Conservation (phyloP, 2,329 filamentous ascomycete genomes). For the Dothistroma pini region DNA sequence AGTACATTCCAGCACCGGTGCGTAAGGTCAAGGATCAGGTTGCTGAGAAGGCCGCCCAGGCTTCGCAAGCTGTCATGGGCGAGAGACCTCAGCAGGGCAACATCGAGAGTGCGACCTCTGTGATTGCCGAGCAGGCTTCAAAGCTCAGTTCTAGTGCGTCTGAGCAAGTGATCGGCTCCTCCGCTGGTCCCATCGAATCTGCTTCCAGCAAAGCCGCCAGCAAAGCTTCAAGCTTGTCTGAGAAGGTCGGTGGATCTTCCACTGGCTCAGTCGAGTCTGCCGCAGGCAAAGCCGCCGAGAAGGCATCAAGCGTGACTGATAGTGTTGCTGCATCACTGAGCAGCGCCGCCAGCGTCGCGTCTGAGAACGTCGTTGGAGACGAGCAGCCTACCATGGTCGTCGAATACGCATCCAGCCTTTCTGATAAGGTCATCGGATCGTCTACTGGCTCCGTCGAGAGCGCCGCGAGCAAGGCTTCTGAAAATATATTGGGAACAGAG, state of each 20-base stretch:
- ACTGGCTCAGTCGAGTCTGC: constrained; percentile 51
- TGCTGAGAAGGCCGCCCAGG: constrained; percentile 28
- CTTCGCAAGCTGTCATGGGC: constrained; percentile 36
- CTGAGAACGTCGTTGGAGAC: constrained; percentile 15
- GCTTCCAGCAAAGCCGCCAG: constrained; percentile 46
- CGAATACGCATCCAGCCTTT: constrained; percentile 26
- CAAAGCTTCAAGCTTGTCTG: constrained; percentile 28
- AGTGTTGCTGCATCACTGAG: constrained; percentile 9
- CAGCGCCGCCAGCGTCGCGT: constrained; percentile 16
- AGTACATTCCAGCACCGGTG: constrained; percentile 57
- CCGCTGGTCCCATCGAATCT: constrained; percentile 49
- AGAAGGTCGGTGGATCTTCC: constrained; percentile 22
- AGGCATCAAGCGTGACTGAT: neutral
- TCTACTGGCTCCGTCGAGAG: constrained; percentile 41
- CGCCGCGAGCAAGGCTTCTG: constrained; percentile 26
- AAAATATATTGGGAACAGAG: constrained; percentile 26
- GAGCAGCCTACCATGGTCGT: constrained; percentile 10
- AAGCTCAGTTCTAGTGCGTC: constrained; percentile 31
- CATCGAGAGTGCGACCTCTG: constrained; percentile 37
- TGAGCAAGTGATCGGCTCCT: constrained; percentile 25
- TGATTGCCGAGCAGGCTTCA: constrained; percentile 27
- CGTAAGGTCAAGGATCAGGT: constrained; percentile 44
- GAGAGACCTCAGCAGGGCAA: constrained; percentile 31
- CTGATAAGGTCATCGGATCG: constrained; percentile 26
- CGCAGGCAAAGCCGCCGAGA: constrained; percentile 49